Conservation (phyloP, 2,329 filamentous ascomycete genomes). For the Lecanoromycetidae sp. region DNA sequence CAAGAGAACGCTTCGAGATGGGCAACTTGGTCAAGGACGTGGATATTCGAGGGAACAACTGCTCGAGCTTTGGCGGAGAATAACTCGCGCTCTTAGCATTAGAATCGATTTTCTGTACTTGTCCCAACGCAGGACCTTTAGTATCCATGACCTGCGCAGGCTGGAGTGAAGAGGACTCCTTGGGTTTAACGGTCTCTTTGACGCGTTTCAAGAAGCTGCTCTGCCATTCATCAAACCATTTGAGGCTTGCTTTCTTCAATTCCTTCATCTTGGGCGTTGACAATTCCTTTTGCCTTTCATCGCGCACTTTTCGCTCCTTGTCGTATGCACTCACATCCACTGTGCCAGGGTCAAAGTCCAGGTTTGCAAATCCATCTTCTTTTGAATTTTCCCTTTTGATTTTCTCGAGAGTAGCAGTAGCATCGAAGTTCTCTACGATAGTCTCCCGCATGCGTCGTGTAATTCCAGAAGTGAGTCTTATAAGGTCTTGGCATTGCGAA, state of each 20-base stretch:
- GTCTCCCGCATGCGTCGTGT: conserved; percentile 30
- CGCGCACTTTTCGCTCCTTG: conserved; percentile 22
- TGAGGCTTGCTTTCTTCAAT: conserved; percentile 56
- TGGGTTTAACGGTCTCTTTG: conserved; percentile 51
- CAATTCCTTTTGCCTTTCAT: conserved; percentile 25
- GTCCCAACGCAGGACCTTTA: too few species aligned
- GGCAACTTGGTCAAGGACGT: conserved; percentile 46
- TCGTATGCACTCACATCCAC: conserved; percentile 22
- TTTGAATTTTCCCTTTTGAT: conserved; percentile 4
- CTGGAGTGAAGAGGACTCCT: conserved; percentile 32
- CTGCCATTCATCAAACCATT: conserved; percentile 73
- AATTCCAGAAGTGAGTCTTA: conserved; percentile 30
- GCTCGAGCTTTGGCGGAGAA: conserved; percentile 47
- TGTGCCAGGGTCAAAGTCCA: conserved; percentile 20
- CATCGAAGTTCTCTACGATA: conserved; percentile 29
- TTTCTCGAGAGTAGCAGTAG: conserved; percentile 21
- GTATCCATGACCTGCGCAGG: conserved; percentile 22
- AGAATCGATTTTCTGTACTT: conserved; percentile 14
- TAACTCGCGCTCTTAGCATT: conserved; percentile 13
- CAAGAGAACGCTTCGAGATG: conserved; percentile 48
- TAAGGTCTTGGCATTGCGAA: conserved; percentile 32
- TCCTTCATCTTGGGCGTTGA: conserved; percentile 21
- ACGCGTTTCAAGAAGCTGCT: conserved; percentile 56
- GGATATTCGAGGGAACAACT: conserved; percentile 42
- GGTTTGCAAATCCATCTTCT: conserved; percentile 21